These are phyloP conservation scores for California macrophylla DNA, from an alignment of 441 rosid genomes.

Conservation along the genomic window DNA sequence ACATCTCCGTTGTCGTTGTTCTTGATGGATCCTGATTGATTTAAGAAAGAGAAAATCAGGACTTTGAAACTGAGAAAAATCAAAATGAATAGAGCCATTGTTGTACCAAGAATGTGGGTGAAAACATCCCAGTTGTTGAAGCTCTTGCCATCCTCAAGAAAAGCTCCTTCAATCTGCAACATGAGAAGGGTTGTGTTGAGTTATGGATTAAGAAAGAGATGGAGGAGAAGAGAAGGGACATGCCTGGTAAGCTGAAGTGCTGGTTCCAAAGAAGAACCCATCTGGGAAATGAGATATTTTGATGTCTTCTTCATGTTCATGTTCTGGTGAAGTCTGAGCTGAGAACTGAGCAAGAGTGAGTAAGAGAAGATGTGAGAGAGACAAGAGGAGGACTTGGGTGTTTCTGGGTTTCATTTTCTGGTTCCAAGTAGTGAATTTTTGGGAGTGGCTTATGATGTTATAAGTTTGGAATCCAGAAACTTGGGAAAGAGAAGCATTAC, in stretches of 20 bases:
- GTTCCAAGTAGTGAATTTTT: neutral
- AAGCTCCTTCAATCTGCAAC: conserved; percentile 39
- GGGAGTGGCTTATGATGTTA: neutral
- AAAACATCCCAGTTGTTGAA: conserved; percentile 39
- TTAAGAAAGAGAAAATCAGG: neutral
- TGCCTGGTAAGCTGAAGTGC: conserved; percentile 33
- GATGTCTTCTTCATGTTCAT: conserved; percentile 11
- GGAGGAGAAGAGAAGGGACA: neutral
- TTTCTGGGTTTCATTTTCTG: neutral
- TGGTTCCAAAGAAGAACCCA: conserved; percentile 32
- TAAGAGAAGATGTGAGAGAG: neutral
- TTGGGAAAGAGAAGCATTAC: no score
- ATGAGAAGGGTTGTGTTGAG: neutral
- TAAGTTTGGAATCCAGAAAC: neutral
- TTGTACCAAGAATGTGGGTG: conserved; percentile 30
- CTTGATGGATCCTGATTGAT: conserved; percentile 24
- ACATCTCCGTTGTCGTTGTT: conserved; percentile 34
- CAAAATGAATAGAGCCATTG: neutral
- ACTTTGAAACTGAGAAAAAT: neutral
- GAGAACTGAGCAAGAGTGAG: neutral
- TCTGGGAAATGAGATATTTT: conserved; percentile 29
- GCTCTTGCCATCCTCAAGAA: conserved; percentile 33
- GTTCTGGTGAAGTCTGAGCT: neutral
- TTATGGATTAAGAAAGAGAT: neutral
- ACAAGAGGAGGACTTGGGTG: neutral